A percentile compares a stretch with the other conserved stretches of the same genome.
These are phyloP conservation scores for Podospora pseudocomata DNA, from an alignment of 495 filamentous ascomycete genomes.

Conservation along the genomic window DNA sequence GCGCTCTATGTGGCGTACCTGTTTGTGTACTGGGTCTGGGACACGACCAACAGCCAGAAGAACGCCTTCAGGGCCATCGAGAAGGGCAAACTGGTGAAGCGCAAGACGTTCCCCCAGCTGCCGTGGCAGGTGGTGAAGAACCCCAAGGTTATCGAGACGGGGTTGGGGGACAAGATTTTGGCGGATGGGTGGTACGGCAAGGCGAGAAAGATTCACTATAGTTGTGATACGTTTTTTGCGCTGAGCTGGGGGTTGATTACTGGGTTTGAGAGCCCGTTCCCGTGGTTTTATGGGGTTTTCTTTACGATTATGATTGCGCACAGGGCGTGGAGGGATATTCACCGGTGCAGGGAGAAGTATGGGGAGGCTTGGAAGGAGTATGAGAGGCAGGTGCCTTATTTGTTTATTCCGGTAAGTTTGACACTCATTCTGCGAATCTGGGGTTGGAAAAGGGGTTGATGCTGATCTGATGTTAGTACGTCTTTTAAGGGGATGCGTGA, in stretches of 20 bases:
- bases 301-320: conserved; percentile 90
- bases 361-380: conserved; percentile 91
- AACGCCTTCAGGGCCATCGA: conserved; percentile 85
- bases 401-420: conserved; percentile 89
- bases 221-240: conserved; percentile 83
- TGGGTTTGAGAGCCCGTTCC: conserved; percentile 74
- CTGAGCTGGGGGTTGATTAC: conserved; percentile 56
- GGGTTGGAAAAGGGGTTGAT: not conserved
- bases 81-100: conserved; percentile 64
- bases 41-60: conserved; percentile 89
- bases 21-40: conserved; percentile 89
- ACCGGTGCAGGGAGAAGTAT: conserved; percentile 81
- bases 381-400: conserved; percentile 79
- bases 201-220: conserved; percentile 94
- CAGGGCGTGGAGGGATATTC: conserved; percentile 79
- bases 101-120: conserved; percentile 88
- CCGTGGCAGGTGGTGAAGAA: conserved; percentile 86
- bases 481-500: not conserved
- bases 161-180: conserved; percentile 75
- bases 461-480: not conserved
- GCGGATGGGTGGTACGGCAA: conserved; percentile 91
- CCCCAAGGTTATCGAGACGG: conserved; percentile 78
- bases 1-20: conserved; percentile 70
- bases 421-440: not conserved
- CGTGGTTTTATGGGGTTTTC: conserved; percentile 96